Evolutionary conservation across 2,329 filamentous ascomycete genomes (phyloP).

Genomic region (Teratosphaeria viscida): DNA sequence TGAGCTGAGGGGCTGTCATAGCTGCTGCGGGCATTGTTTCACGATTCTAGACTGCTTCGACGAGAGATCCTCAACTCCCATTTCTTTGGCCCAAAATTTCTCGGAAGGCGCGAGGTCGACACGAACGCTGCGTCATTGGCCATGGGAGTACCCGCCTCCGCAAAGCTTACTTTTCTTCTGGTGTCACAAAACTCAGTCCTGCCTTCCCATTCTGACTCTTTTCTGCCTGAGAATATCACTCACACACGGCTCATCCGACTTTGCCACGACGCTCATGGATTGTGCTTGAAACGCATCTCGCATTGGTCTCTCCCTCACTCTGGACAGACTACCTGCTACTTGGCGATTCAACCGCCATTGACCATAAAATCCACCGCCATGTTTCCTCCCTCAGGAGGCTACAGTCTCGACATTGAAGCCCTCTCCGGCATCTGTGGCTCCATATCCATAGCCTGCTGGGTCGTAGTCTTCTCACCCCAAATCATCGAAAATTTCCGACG

Average conservation of each 20-base stretch:
- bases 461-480: constrained; percentile 93
- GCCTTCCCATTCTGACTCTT: not conserved
- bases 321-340: not conserved
- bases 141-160: not conserved
- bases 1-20: constrained; percentile 33
- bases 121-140: not conserved
- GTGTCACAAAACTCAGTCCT: not conserved
- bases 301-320: not conserved
- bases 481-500: constrained; percentile 91
- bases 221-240: not conserved
- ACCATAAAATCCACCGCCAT: constrained; percentile 23
- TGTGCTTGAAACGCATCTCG: not conserved
- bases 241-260: not conserved
- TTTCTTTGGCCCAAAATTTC: too few relatives aligned
- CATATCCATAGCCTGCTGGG: constrained; percentile 95
- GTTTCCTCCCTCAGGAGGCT: constrained; percentile 44
- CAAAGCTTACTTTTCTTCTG: not conserved
- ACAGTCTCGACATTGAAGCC: constrained; percentile 71
- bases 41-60: not conserved
- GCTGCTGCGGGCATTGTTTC: not conserved
- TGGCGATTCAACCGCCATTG: not conserved
- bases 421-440: constrained; percentile 90
- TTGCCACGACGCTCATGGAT: not conserved
- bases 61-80: not conserved
- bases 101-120: not conserved